Conservation (phyloP, 75 land plant species). For the Pinus albicaulis region DNA sequence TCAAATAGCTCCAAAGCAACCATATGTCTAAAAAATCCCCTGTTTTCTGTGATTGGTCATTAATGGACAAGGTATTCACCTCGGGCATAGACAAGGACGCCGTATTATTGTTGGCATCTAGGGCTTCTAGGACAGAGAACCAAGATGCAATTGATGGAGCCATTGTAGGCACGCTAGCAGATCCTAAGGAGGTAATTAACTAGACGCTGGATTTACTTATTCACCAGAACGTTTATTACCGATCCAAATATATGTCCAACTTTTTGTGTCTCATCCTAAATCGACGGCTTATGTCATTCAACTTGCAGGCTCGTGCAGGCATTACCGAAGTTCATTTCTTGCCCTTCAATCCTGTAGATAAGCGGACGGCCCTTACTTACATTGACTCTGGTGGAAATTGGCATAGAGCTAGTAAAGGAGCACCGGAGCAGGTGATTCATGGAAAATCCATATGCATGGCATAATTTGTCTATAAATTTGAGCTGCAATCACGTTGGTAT, state of each 20-base stretch:
- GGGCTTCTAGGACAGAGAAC: conserved; percentile 47
- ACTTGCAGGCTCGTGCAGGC: conserved; percentile 69
- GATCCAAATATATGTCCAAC: no score
- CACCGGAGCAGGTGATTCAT: conserved; percentile 71
- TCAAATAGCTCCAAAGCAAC: no score
- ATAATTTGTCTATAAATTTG: no score
- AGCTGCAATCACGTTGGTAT: no score
- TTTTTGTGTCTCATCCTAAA: not conserved
- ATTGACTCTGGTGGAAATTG: conserved; percentile 61
- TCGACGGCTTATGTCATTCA: not conserved
- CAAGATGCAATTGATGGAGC: conserved; percentile 65
- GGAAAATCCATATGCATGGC: no score
- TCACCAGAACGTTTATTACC: no score
- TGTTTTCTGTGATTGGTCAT: not conserved
- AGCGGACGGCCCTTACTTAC: conserved; percentile 88
- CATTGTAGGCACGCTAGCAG: conserved; percentile 50
- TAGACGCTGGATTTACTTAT: no score
- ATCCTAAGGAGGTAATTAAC: conserved; percentile 44
- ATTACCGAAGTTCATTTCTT: conserved; percentile 77
- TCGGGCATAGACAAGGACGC: conserved; percentile 38
- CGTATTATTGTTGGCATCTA: conserved; percentile 34
- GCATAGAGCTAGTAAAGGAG: conserved; percentile 84
- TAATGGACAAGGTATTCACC: conserved; percentile 17
- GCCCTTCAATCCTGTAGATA: conserved; percentile 89
- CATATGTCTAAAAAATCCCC: not conserved